These are phyloP conservation scores for Telfairia occidentalis DNA, from an alignment of 331 rosid species.

Conservation along the genomic window DNA sequence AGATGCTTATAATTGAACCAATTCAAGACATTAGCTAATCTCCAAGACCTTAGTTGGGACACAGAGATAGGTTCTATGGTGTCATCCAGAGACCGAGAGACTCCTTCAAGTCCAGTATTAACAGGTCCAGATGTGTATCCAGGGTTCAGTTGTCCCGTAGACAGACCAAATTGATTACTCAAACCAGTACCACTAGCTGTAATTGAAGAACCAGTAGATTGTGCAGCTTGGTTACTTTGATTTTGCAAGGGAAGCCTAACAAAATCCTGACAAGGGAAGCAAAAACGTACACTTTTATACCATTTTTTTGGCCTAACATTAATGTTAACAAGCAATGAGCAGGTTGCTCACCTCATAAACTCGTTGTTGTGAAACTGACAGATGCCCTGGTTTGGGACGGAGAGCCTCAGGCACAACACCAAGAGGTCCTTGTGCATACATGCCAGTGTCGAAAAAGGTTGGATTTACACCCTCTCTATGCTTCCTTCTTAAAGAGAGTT, in stretches of 20 bases:
- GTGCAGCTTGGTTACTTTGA: slow-evolving; percentile 64
- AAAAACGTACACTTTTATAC: neutral
- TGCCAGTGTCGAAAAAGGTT: slow-evolving; percentile 62
- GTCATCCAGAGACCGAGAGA: slow-evolving; percentile 64
- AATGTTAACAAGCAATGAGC: slow-evolving; percentile 1
- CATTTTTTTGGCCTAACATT: neutral
- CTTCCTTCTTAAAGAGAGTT: slow-evolving; percentile 79
- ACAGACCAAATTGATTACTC: slow-evolving; percentile 41
- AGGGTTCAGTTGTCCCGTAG: slow-evolving; percentile 46
- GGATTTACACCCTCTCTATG: slow-evolving; percentile 78
- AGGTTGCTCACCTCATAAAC: slow-evolving; percentile 69
- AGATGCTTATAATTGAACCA: neutral
- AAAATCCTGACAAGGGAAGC: slow-evolving; percentile 51
- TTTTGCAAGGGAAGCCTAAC: slow-evolving; percentile 98
- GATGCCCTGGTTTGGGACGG: slow-evolving; percentile 93
- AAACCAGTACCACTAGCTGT: slow-evolving; percentile 46
- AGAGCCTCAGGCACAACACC: slow-evolving; percentile 90
- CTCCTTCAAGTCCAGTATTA: slow-evolving; percentile 58
- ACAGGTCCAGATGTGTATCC: slow-evolving; percentile 46
- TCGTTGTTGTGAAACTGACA: slow-evolving; percentile 79
- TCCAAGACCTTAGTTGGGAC: slow-evolving; percentile 49
- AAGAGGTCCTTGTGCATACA: slow-evolving; percentile 76
- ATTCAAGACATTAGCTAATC: neutral
- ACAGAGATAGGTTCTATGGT: slow-evolving; percentile 43
- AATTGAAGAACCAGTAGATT: slow-evolving; percentile 46